Percentiles rank a stretch among this genome's conserved stretches.
These are phyloP conservation scores for Lentinus brumalis DNA, from an alignment of 768 basidiomycete species.

Conservation along the genomic window DNA sequence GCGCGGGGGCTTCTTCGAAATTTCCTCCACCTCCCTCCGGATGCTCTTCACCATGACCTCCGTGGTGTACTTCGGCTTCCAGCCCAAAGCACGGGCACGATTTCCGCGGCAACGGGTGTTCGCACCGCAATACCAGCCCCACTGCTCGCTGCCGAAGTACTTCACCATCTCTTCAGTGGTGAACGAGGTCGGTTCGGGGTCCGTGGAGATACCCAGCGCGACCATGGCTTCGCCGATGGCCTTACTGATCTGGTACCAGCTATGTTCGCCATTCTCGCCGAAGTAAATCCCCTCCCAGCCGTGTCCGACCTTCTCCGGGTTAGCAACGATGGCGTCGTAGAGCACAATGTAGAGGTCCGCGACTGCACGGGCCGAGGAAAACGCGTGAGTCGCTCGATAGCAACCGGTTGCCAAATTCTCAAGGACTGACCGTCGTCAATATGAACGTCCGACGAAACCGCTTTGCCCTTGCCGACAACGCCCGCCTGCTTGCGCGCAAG, in stretches of 20 bases:
- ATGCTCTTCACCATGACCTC: slow-evolving; percentile 55
- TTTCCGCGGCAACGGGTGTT: slow-evolving; percentile 31
- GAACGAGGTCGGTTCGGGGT: slow-evolving; percentile 45
- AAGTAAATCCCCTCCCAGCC: slow-evolving; percentile 41
- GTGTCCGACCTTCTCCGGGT: slow-evolving; percentile 32
- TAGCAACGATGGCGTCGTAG: slow-evolving; percentile 39
- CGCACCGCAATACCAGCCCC: slow-evolving; percentile 11
- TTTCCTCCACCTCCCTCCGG: slow-evolving; percentile 43
- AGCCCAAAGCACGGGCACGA: slow-evolving; percentile 47
- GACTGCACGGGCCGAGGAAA: slow-evolving; percentile 30
- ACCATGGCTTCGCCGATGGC: slow-evolving; percentile 39
- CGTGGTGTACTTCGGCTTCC: slow-evolving; percentile 51
- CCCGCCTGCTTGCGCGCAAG: slow-evolving; percentile 53
- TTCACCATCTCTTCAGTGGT: slow-evolving; percentile 46
- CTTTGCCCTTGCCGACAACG: slow-evolving; percentile 57
- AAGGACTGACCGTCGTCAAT: slow-evolving; percentile 50
- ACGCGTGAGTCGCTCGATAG: neutral
- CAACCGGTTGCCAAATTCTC: neutral
- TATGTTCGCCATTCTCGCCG: slow-evolving; percentile 36
- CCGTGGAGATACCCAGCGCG: slow-evolving; percentile 33
- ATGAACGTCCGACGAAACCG: slow-evolving; percentile 62
- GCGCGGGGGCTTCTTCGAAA: neutral
- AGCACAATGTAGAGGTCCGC: slow-evolving; percentile 46
- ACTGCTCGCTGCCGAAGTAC: slow-evolving; percentile 23
- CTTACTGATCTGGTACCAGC: slow-evolving; percentile 36